Evolutionary conservation across 2,329 filamentous ascomycete genomes (phyloP).

Genomic region (Domatiomyces catenatus): DNA sequence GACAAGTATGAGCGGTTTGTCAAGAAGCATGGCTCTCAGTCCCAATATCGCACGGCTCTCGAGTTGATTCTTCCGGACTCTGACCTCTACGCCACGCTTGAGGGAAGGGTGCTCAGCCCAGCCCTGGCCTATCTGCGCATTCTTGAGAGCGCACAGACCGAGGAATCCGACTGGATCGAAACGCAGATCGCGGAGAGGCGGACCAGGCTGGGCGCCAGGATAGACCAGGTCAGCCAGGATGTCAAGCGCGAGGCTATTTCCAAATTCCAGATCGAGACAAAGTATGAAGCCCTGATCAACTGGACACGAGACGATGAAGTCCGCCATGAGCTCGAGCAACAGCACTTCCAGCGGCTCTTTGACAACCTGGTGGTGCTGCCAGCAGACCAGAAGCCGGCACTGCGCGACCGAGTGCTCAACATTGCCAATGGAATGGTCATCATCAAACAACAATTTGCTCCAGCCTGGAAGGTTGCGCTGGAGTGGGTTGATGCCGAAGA

Average conservation of each 20-base stretch:
- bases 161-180: constrained; percentile 82
- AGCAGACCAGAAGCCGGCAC: constrained; percentile 49
- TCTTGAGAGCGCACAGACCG: constrained; percentile 65
- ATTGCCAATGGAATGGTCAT: constrained; percentile 87
- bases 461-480: constrained; percentile 81
- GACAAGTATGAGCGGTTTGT: constrained; percentile 67
- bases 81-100: constrained; percentile 64
- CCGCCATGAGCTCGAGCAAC: constrained; percentile 76
- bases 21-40: constrained; percentile 53
- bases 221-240: constrained; percentile 69
- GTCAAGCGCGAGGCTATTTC: constrained; percentile 74
- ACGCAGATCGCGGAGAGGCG: constrained; percentile 76
- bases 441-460: constrained; percentile 75
- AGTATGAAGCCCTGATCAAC: constrained; percentile 73
- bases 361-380: constrained; percentile 60
- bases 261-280: constrained; percentile 58
- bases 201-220: constrained; percentile 68
- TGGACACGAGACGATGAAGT: constrained; percentile 81
- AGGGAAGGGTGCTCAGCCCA: constrained; percentile 69
- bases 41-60: constrained; percentile 62
- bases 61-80: constrained; percentile 64
- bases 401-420: constrained; percentile 57
- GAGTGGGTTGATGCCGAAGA: constrained; percentile 74
- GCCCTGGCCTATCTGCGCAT: constrained; percentile 67
- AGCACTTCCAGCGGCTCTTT: constrained; percentile 64